Conservation (phyloP, 2,329 filamentous ascomycete genomes). For the Pseudogymnoascus sp. region DNA sequence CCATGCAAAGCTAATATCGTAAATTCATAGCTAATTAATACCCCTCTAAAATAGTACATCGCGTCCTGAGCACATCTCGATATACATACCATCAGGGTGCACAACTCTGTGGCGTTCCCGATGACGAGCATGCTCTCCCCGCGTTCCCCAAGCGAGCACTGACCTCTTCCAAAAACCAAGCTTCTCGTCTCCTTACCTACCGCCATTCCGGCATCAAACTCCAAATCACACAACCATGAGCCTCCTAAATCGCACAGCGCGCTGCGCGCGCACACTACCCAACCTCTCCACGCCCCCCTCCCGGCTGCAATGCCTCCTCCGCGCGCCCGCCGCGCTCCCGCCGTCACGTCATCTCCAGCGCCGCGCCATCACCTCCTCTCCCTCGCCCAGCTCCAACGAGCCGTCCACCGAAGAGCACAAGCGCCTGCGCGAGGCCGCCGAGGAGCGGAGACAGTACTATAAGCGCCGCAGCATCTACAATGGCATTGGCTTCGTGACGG, state of each 20-base stretch:
- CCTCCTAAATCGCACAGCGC: not conserved
- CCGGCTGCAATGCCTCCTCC: slow-evolving; percentile 1
- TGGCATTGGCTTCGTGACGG: slow-evolving; percentile 21
- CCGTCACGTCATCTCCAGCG: slow-evolving; percentile 2
- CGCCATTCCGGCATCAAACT: not conserved
- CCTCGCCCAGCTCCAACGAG: not conserved
- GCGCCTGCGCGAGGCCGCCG: not conserved
- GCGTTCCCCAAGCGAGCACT: not conserved
- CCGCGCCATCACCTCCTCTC: not conserved
- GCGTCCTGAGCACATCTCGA: not conserved
- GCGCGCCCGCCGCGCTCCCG: slow-evolving; percentile 1
- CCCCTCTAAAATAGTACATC: not conserved
- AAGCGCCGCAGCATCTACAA: slow-evolving; percentile 27
- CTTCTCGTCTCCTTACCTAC: not conserved
- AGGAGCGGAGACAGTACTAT: slow-evolving; percentile 21
- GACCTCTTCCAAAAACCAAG: slow-evolving; percentile 3
- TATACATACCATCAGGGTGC: not conserved
- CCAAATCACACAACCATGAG: slow-evolving; percentile 2
- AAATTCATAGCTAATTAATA: not conserved
- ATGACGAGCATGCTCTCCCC: not conserved
- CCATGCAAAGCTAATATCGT: not conserved
- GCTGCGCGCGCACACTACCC: not conserved
- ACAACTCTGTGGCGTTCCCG: not conserved
- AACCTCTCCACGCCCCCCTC: not conserved
- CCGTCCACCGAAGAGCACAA: not conserved